Evolutionary conservation across 2,329 filamentous ascomycete species (phyloP), one percentile per base, ranked within the genome.

Genomic region (Hypoxylon sp.): DNA sequence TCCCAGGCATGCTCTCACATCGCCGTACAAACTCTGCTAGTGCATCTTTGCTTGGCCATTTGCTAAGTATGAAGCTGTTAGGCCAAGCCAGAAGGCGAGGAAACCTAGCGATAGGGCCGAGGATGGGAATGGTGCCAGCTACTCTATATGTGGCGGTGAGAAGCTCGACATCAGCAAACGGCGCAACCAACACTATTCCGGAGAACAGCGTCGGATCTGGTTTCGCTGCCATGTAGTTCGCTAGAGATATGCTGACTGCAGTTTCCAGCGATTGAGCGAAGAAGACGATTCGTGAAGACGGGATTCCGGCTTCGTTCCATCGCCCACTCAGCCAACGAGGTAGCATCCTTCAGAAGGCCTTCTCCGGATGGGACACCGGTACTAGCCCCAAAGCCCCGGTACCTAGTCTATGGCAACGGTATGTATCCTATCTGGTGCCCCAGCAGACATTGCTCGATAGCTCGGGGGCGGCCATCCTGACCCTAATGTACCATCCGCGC

Each of bases 391-490:
- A 87, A 91, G 0, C 89, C 88, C 4, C 88, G 83, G 71, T 90
- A n/a, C n/a, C n/a, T n/a, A 90, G 76, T 91, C 88, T 58, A 91
- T 83, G 1, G 85, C 82, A 7, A 90, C 73, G 38, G 86, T 81
- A 70, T 91, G 87, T 1, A 88, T 86, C 41, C 84, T 86, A 19
- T 79, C 73, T 0, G 86, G 83, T 1, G 82, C 79, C 0, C 79
- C 82, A 5, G 83, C 84, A n/a, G 80, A 85, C 45, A 89, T 78
- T 11, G 83, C 85, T 1, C 87, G 83, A 74, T 90, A 90, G 72
- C 83, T 88, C 3, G 83, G 81, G 0, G 84, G 83, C 6, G 87
- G 78, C 75, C 82, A 86, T 0, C 85, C 85, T 1, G 85, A 88
- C 0, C 80, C 87, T 5, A 90, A 76, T 0, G 85, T 89, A 0